phyloP scores from a whole-genome alignment of 2,329 filamentous ascomycete species.

The Dactylella cylindrospora region DNA sequence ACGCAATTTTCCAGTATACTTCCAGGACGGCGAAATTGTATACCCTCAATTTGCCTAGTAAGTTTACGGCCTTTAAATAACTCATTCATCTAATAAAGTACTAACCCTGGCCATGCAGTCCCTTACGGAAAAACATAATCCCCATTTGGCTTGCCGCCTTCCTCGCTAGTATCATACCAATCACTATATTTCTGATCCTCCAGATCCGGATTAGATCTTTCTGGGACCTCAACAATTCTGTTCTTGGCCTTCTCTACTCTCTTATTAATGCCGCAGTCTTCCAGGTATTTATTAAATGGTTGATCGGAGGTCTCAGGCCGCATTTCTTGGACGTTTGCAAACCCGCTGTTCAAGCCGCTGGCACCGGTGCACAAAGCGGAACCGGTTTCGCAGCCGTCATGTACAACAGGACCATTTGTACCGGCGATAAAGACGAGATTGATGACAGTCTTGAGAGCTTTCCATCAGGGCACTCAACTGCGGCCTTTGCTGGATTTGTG shows the following conservation, averaged over 20 bases:
- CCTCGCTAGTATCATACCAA: constrained; percentile 65
- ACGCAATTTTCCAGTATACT: constrained; percentile 69
- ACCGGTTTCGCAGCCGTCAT: constrained; percentile 64
- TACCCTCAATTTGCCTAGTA: constrained; percentile 68
- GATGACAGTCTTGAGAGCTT: constrained; percentile 71
- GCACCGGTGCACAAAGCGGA: constrained; percentile 54
- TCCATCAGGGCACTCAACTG: constrained; percentile 72
- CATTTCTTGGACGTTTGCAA: constrained; percentile 65
- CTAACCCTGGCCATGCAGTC: constrained; percentile 49
- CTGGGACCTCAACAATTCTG: constrained; percentile 71
- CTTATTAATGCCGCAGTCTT: constrained; percentile 72
- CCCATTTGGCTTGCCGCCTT: constrained; percentile 71
- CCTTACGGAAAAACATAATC: constrained; percentile 66
- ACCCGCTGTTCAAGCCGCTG: constrained; percentile 62
- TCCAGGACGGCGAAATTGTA: constrained; percentile 67
- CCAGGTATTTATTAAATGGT: constrained; percentile 74
- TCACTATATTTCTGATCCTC: constrained; percentile 65
- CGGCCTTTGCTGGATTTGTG: constrained; percentile 70
- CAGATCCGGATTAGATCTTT: constrained; percentile 69
- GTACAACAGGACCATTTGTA: constrained; percentile 71
- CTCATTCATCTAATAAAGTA: background rate
- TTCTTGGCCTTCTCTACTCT: constrained; percentile 69
- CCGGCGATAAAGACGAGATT: constrained; percentile 65
- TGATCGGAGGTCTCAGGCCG: constrained; percentile 72
- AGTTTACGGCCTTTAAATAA: background rate